Conservation (phyloP, 2,329 filamentous ascomycete genomes). For the Talaromyces funiculosus region DNA sequence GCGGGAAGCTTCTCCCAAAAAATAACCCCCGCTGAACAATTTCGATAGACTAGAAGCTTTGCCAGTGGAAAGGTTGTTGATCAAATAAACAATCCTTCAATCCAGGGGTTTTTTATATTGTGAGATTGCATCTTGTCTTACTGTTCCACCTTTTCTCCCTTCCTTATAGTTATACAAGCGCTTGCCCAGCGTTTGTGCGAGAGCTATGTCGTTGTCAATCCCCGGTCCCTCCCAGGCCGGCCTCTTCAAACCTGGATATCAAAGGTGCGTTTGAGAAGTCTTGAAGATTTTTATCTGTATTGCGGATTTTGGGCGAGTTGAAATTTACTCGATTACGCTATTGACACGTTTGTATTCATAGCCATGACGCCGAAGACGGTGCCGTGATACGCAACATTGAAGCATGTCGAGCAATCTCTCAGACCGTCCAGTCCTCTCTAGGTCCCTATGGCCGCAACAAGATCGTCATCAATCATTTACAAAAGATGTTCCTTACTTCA, state of each 20-base stretch:
- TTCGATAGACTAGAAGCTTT: neutral
- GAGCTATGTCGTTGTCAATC: conserved; percentile 87
- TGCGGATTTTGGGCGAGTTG: too few species aligned
- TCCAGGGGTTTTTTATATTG: neutral
- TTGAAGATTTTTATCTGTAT: neutral
- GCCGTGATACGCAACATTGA: conserved; percentile 98
- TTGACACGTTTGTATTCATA: conserved; percentile 34
- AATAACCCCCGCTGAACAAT: conserved; percentile 10
- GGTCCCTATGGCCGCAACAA: conserved; percentile 98
- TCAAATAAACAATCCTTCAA: neutral
- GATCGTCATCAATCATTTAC: conserved; percentile 98
- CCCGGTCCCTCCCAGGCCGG: conserved; percentile 87
- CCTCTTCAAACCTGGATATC: conserved; percentile 94
- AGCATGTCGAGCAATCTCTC: conserved; percentile 90
- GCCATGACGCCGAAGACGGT: conserved; percentile 98
- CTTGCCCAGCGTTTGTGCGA: conserved; percentile 11
- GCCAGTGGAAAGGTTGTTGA: neutral
- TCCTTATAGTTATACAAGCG: neutral
- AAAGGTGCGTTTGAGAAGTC: conserved; percentile 59
- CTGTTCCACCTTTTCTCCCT: conserved; percentile 1
- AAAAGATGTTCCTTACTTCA: conserved; percentile 99
- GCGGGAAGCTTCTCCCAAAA: conserved; percentile 13
- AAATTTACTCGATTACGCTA: neutral
- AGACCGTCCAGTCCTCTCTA: conserved; percentile 93
- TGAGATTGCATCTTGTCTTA: neutral